Conservation (phyloP, 176 grass and related monocot species). For the Musa acuminata region DNA sequence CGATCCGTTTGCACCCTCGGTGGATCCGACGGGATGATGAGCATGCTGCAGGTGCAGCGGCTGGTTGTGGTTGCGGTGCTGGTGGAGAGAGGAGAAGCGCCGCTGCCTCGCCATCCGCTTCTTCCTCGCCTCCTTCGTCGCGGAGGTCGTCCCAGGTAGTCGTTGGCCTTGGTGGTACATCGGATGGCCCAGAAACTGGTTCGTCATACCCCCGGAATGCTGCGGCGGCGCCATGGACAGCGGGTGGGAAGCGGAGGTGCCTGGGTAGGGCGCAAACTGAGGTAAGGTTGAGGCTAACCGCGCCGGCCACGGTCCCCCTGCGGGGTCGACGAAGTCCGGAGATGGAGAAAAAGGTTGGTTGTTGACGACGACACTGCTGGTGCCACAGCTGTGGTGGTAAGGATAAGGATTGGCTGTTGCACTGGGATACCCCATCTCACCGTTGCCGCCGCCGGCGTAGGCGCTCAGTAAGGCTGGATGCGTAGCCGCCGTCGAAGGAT, state of each 20-base stretch:
- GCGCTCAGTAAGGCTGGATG: neutral
- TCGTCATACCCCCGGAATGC: constrained; percentile 27
- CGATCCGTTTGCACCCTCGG: neutral
- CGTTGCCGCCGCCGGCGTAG: constrained; percentile 23
- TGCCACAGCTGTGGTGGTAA: constrained; percentile 35
- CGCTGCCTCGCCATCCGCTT: constrained; percentile 92
- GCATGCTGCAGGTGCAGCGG: constrained; percentile 15
- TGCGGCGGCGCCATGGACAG: constrained; percentile 18
- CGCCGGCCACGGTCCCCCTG: constrained; percentile 41
- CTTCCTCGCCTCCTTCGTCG: constrained; percentile 75
- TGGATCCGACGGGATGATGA: neutral
- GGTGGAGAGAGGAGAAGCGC: constrained; percentile 53
- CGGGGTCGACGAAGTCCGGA: constrained; percentile 45
- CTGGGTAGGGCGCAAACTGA: constrained; percentile 24
- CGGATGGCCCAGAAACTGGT: constrained; percentile 24
- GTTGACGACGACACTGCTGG: constrained; percentile 44
- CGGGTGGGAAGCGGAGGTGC: constrained; percentile 8
- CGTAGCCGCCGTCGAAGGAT: constrained; percentile 9
- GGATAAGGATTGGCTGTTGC: constrained; percentile 16
- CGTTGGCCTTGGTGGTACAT: constrained; percentile 22
- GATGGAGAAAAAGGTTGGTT: constrained; percentile 51
- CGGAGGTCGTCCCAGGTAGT: constrained; percentile 32
- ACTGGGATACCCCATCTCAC: constrained; percentile 34
- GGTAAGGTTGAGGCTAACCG: constrained; percentile 20
- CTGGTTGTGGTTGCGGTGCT: constrained; percentile 40